These are phyloP conservation scores for Lenzites betulinus DNA, from an alignment of 768 basidiomycete genomes.

Conservation along the genomic window DNA sequence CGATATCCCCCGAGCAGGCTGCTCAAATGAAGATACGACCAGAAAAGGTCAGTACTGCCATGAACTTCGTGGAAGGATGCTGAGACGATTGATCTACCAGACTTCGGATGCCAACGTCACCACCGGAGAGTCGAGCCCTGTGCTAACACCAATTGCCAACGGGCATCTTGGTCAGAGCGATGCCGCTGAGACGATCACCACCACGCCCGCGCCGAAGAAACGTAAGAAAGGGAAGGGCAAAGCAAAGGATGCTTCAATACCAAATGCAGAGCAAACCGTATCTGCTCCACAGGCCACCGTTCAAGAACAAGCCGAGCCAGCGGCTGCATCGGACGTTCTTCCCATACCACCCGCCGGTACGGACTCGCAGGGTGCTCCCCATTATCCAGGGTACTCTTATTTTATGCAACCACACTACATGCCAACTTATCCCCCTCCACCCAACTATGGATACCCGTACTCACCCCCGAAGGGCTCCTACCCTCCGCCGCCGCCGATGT, in stretches of 20 bases:
- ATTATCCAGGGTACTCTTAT: constrained; percentile 36
- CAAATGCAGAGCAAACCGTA: background rate
- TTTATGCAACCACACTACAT: constrained; percentile 42
- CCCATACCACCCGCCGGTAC: background rate
- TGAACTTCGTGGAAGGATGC: background rate
- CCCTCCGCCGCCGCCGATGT: constrained; percentile 14
- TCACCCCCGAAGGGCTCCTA: constrained; percentile 24
- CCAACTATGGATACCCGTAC: constrained; percentile 15
- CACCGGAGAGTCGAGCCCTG: background rate
- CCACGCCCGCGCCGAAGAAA: background rate
- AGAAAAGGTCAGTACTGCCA: background rate
- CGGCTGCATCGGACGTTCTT: too few relatives aligned
- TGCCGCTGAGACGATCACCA: background rate
- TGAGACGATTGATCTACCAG: background rate
- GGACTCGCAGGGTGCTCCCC: background rate
- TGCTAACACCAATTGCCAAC: background rate
- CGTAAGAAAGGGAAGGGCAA: constrained; percentile 12
- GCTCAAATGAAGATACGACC: background rate
- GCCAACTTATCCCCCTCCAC: constrained; percentile 24
- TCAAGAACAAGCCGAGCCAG: too few relatives aligned
- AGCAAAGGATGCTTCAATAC: background rate
- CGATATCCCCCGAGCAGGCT: constrained; percentile 18
- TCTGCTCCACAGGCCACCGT: background rate
- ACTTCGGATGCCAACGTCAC: background rate
- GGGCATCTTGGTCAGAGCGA: background rate